Evolutionary conservation across 495 filamentous ascomycete genomes (phyloP), one percentile per base, ranked within the genome.

Genomic region (Opeltia flavorubescens): DNA sequence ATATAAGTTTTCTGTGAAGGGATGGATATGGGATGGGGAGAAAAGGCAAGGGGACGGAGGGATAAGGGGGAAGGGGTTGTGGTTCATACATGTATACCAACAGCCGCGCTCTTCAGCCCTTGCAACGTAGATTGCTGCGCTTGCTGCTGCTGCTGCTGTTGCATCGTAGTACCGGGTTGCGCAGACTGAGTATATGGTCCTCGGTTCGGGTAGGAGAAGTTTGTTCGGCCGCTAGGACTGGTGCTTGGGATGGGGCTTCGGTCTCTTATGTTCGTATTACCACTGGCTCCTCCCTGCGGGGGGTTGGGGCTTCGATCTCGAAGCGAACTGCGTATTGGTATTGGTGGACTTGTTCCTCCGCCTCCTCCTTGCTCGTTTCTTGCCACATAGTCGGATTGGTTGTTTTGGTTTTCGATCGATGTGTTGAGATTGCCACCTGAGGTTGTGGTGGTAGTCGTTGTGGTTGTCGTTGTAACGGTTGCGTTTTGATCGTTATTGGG

Each of bases 11-110:
- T 12, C 25, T 4, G 30, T 17, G 30, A 18, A 47, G 24, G 27
- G 23, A 20, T 23, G 1, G 46, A 5, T 6, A 29, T 26, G 24
- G 20, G 17, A 36, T 33, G 18, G 17, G 35, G 9, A 29, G 13
- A n/a, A 21, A 24, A 20, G 28, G 30, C 27, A 9, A 48, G 46
- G 12, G 33, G 17, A 26, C 26, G 25, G 25, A 21, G 3, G 15
- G 6, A 18, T 13, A 27, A 13, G 5, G n/a, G 15, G n/a, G 5
- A 25, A n/a, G n/a, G n/a, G n/a, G n/a, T n/a, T n/a, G n/a, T n/a
- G n/a, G n/a, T n/a, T n/a, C 54, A 13, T 44, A 57, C 54, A 39
- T 57, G 54, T 43, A 57, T 57, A 25, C 54, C 54, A 2, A 54
- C 30, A 8, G 54, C 54, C 4, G 54, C 54, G 11, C 35, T 51